Evolutionary conservation across 176 grass and related monocot genomes (phyloP), one percentile per base, ranked within the genome.

Genomic region (Thalia dealbata): DNA sequence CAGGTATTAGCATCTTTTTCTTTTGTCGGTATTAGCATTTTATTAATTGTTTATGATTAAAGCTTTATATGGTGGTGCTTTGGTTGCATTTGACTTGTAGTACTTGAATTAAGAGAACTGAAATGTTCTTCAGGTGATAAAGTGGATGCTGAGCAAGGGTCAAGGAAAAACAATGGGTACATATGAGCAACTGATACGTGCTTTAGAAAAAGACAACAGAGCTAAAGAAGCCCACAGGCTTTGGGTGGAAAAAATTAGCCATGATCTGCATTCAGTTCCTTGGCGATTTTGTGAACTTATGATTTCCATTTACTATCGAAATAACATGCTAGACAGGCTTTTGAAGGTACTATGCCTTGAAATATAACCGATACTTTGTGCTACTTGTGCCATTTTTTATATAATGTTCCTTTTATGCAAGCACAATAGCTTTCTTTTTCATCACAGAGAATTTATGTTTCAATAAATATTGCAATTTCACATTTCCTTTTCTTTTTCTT

Each of bases 81-180:
- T 26, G 4, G 4, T 38, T 41, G 70, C 15, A 7, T 10, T 78
- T 25, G 5, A 45, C 38, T 70, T 50, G n/a, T 45, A 12, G 35
- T 61, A 64, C 28, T 25, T 78, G 3, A 54, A 69, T 67, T 60
- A 58, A 59, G 13, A 58, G 10, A 69, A 43, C 42, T 62, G 26
- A 23, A 59, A 26, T 43, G 30, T 60, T 29, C 59, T 69, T 55
- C 65, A 96, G 92, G 86, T 96, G 22, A 38, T 96, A 80, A 92
- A 96, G 85, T 92, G 92, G 92, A 90, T 90, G 80, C 67, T 92
- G 52, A 96, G 86, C 84, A 96, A 92, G 85, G 92, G 92, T 68
- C 92, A 92, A 88, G 89, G 92, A 81, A 96, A 73, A 58, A 96
- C 89, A 61, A 76, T 86, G 72, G 80, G 82, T 82, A 92, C 89